Base-by-base conservation (phyloP, 805 yeast genomes). In the Yamadazyma scolyti region DNA sequence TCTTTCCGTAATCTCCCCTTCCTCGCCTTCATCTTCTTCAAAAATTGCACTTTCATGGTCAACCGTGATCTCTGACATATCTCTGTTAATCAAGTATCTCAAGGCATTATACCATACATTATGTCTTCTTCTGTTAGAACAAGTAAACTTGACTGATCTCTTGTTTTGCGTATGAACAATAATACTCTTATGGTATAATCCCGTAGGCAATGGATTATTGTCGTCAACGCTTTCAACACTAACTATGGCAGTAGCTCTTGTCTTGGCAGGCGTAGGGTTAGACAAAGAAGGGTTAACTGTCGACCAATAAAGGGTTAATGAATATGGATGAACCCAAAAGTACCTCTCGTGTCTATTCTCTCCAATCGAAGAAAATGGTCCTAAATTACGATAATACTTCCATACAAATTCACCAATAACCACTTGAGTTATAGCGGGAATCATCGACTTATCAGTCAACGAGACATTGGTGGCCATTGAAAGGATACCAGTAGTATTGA, bases 301-400 rank as follows among this genome's bases (percentile, higher is more conserved):
- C 3, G 90, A 80, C 98, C 98, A 90, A 56, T 86, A 88, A 27
- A 90, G 65, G 0, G 96, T 86, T 65, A 87, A 61, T 6, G 93
- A 82, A 56, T 89, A 89, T 3, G 98, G 97, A 58, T 90, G 95
- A 26, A 93, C 76, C 97, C 97, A 93, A 71, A 90, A 90, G 61
- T 77, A 90, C 43, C 97, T 73, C 50, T 83, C 93, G 51, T 90
- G 98, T 37, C 96, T 74, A 24, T 75, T 73, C 30, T 87, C 93
- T 0, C 90, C 74, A 13, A 86, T 70, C 1, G 82, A 71, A 22
- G 86, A 80, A 29, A 85, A 65, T 10, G 88, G 82, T 1, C 89
- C 89, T 31, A 82, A 58, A 39, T 78, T 77, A 36, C 93, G 77
- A 54, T 81, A 85, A 53, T 89, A 89, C 57, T 90, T 90, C 73